These are phyloP conservation scores for Fraxinus cuspidata DNA, from an alignment of 257 asterid species.

Conservation along the genomic window DNA sequence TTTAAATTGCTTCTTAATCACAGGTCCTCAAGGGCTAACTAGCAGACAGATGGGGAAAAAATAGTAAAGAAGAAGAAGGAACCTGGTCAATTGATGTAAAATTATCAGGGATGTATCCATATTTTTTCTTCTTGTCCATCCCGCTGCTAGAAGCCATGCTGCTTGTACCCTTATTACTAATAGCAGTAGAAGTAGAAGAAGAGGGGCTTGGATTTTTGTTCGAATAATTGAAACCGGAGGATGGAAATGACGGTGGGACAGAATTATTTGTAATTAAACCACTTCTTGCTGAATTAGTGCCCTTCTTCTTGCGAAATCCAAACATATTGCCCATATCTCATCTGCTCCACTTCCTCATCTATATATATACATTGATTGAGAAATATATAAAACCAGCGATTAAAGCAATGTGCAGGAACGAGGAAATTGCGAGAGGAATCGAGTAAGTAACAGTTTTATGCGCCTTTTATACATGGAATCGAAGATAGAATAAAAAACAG, in stretches of 20 bases:
- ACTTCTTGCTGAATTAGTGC: conserved; percentile 2
- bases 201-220: conserved; percentile 19
- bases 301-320: conserved; percentile 28
- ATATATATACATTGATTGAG: neutral
- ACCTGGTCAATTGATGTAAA: conserved; percentile 74
- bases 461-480: neutral
- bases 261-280: conserved; percentile 7
- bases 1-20: neutral
- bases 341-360: conserved; percentile 29
- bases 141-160: conserved; percentile 32
- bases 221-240: conserved; percentile 21
- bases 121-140: conserved; percentile 48
- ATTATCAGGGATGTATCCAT: conserved; percentile 60
- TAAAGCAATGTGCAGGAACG: conserved; percentile 24
- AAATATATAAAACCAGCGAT: neutral
- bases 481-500: neutral
- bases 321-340: conserved; percentile 49
- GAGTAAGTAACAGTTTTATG: neutral
- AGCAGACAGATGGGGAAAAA: neutral
- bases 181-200: conserved; percentile 20
- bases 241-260: conserved; percentile 13
- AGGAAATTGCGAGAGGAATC: conserved; percentile 37
- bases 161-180: conserved; percentile 7
- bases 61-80: neutral
- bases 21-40: neutral